Evolutionary conservation across 2,329 filamentous ascomycete species (phyloP), one percentile per base, ranked within the genome.

Genomic region (Fusarium verrucosum): DNA sequence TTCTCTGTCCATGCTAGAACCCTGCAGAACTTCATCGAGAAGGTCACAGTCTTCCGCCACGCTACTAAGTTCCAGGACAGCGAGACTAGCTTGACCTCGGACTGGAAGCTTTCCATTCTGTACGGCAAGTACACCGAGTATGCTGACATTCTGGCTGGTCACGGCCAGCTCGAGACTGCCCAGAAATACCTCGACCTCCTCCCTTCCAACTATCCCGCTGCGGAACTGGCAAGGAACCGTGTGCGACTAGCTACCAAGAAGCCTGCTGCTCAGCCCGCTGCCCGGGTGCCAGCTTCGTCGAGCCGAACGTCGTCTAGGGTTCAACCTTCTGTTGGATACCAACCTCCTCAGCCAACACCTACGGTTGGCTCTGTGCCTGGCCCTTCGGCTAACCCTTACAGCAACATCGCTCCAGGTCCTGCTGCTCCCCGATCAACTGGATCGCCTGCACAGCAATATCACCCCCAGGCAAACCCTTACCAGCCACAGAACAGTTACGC

Each of bases 41-140:
- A 99, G 83, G 95, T 99, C 42, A 96, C 94, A 0, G 87, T 99
- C 50, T 99, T 99, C 88, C 90, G 95, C 51, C 87, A 95, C 69
- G 94, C 97, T 38, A 94, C 93, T 62, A 93, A 94, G 73, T 99
- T 97, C 81, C 82, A 91, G 70, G 95, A 99, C 74, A 78, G 80
- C 10, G 93, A 97, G 73, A 86, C 87, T 65, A 79, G 80, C 42
- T 86, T 92, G 69, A 83, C 86, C 10, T 88, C 89, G 2, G 92
- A 89, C 70, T 99, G 94, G 94, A 97, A 96, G 80, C 87, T 99
- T 58, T 85, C 88, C 33, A 84, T 89, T 4, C 82, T 99, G 50
- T 99, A 99, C 77, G 89, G 93, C 75, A 97, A 97, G 79, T 99
- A 99, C 75, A 89, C 91, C 25, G 95, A 99, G 79, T 99, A 98